Evolutionary conservation across 352 stramenopile genomes (phyloP).

Genomic region (Pythium coloratum): DNA sequence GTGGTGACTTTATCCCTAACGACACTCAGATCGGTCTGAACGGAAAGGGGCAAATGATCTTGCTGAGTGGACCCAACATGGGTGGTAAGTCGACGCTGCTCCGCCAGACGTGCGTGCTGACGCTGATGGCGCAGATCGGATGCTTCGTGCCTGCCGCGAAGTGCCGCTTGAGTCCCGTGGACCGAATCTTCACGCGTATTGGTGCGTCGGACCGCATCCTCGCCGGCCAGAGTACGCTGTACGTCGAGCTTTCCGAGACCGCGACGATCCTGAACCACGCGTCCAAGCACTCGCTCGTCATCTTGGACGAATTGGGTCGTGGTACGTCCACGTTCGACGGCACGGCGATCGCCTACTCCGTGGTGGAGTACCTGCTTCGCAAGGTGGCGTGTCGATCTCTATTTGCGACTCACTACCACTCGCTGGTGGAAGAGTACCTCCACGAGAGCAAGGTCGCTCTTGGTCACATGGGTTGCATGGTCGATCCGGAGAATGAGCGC

Average conservation of each 20-base stretch:
- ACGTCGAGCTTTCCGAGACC: conserved; percentile 98
- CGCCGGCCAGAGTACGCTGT: conserved; percentile 99
- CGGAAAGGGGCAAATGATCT: conserved; percentile 70
- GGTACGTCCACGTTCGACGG: conserved; percentile 99
- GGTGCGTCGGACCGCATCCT: conserved; percentile 98
- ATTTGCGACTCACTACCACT: conserved; percentile 99
- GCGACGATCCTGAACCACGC: conserved; percentile 96
- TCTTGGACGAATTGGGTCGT: conserved; percentile 98
- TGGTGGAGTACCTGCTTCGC: conserved; percentile 92
- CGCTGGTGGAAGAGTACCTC: conserved; percentile 89
- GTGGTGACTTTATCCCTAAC: conserved; percentile 97
- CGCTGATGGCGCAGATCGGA: conserved; percentile 98
- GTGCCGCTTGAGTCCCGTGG: conserved; percentile 94
- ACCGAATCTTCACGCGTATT: conserved; percentile 99
- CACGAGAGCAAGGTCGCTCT: conserved; percentile 61
- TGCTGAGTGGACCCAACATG: conserved; percentile 98
- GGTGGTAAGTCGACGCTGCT: conserved; percentile 98
- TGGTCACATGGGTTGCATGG: conserved; percentile 83
- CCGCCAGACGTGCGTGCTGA: conserved; percentile 97
- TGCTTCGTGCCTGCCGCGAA: conserved; percentile 97
- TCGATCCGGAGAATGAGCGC: conserved; percentile 79
- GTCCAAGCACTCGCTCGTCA: conserved; percentile 94
- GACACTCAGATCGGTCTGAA: conserved; percentile 90
- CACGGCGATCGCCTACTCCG: conserved; percentile 96
- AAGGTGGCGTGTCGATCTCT: conserved; percentile 92